These are phyloP conservation scores for Kwoniella shivajii DNA, from an alignment of 1,284 basidiomycete species.

Conservation along the genomic window DNA sequence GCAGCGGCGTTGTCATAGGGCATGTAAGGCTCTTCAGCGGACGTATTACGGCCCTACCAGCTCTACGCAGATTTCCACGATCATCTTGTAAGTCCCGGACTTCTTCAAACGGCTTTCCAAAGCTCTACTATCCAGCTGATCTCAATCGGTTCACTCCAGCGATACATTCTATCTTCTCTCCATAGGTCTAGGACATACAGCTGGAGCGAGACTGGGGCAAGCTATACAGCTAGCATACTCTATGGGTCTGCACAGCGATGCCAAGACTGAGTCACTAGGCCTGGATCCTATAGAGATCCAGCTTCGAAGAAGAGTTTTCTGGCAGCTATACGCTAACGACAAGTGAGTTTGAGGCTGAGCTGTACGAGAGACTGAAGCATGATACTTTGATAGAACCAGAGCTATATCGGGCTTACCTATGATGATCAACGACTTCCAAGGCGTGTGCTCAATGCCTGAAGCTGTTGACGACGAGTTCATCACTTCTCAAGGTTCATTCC, in stretches of 20 bases:
- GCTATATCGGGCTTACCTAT: slow-evolving; percentile 51
- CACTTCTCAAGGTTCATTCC: slow-evolving; percentile 52
- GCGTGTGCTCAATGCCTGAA: slow-evolving; percentile 47
- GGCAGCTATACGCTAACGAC: slow-evolving; percentile 51
- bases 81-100: slow-evolving; percentile 44
- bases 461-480: slow-evolving; percentile 53
- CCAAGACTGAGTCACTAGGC: slow-evolving; percentile 40
- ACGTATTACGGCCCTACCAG: slow-evolving; percentile 48
- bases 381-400: slow-evolving; percentile 38
- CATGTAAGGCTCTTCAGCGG: slow-evolving; percentile 46
- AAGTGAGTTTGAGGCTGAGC: slow-evolving; percentile 35
- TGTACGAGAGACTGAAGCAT: not conserved
- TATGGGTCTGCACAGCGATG: slow-evolving; percentile 50
- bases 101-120: no score
- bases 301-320: slow-evolving; percentile 49
- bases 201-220: slow-evolving; percentile 48
- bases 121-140: no score
- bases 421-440: slow-evolving; percentile 54
- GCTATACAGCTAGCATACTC: slow-evolving; percentile 51
- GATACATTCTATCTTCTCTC: slow-evolving; percentile 53
- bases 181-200: slow-evolving; percentile 47
- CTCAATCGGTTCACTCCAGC: no score
- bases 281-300: slow-evolving; percentile 50
- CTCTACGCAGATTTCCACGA: slow-evolving; percentile 49
- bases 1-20: slow-evolving; percentile 49